Evolutionary conservation across 1,284 basidiomycete genomes (phyloP).

Genomic region (Dichomitus squalens): DNA sequence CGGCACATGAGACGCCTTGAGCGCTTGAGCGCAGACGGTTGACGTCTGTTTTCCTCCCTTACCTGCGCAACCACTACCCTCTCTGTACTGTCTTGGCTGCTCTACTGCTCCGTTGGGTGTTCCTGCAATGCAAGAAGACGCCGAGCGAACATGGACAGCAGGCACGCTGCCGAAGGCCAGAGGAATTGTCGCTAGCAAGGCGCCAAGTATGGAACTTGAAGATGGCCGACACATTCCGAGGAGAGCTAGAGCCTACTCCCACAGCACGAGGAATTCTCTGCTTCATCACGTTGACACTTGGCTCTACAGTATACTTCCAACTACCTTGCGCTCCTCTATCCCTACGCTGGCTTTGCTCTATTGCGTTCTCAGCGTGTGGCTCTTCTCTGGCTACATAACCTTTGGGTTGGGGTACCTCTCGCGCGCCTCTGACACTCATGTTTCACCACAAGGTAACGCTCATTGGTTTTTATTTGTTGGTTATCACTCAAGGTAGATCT

Average conservation of each 20-base stretch:
- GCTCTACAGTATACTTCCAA: constrained; percentile 10
- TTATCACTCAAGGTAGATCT: not conserved
- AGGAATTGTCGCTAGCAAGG: not conserved
- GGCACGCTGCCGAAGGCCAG: not conserved
- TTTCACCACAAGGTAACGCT: not conserved
- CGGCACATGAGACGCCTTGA: too few species aligned
- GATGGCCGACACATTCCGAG: not conserved
- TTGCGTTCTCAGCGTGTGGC: constrained; percentile 10
- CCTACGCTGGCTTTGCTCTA: constrained; percentile 5
- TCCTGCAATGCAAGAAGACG: not conserved
- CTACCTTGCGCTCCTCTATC: constrained; percentile 3
- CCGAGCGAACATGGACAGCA: not conserved
- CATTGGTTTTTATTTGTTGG: not conserved
- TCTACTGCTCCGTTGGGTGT: not conserved
- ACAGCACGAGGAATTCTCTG: not conserved
- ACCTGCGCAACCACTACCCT: too few species aligned
- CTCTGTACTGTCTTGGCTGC: too few species aligned
- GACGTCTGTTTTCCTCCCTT: too few species aligned
- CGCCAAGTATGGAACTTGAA: not conserved
- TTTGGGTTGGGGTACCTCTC: not conserved
- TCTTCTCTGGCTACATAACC: constrained; percentile 13
- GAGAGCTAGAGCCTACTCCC: not conserved
- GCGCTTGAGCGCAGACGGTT: too few species aligned
- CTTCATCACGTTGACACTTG: constrained; percentile 9
- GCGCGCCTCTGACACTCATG: not conserved